These are phyloP conservation scores for Maudiozyma serrabonitensis DNA, from an alignment of 805 yeast genomes.

Conservation along the genomic window DNA sequence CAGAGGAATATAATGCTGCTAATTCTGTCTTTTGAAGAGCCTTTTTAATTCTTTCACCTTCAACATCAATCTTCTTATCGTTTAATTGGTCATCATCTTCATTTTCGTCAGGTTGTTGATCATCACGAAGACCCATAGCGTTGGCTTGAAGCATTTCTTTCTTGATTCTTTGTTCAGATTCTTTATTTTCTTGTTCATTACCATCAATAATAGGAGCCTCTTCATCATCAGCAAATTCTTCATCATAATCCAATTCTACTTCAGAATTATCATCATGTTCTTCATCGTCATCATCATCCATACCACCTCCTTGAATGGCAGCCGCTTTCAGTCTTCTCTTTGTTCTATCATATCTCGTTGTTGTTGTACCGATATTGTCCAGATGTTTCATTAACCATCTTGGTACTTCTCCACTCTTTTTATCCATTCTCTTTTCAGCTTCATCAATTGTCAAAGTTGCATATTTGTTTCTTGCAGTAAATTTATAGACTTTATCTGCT, in stretches of 20 bases:
- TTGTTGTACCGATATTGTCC: slow-evolving; percentile 47
- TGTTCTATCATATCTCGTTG: slow-evolving; percentile 43
- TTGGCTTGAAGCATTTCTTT: slow-evolving; percentile 78
- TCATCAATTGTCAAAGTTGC: slow-evolving; percentile 92
- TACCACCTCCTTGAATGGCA: slow-evolving; percentile 31
- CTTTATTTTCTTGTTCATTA: slow-evolving; percentile 86
- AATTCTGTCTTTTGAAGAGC: slow-evolving; percentile 79
- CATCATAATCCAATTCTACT: slow-evolving; percentile 90
- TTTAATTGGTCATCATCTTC: slow-evolving; percentile 67
- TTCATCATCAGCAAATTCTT: slow-evolving; percentile 96
- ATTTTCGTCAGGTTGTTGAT: slow-evolving; percentile 47
- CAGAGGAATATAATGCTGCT: slow-evolving; percentile 67
- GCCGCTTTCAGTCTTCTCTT: slow-evolving; percentile 41
- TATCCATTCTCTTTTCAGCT: slow-evolving; percentile 91
- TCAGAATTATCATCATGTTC: slow-evolving; percentile 63
- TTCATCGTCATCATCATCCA: slow-evolving; percentile 32
- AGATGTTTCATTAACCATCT: slow-evolving; percentile 94
- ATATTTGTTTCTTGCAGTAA: slow-evolving; percentile 87
- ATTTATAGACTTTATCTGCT: slow-evolving; percentile 85
- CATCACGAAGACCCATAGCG: slow-evolving; percentile 55
- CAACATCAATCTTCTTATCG: slow-evolving; percentile 75
- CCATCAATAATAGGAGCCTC: slow-evolving; percentile 98
- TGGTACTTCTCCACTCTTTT: slow-evolving; percentile 59
- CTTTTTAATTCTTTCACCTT: slow-evolving; percentile 77
- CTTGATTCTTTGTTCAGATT: slow-evolving; percentile 75